These are phyloP conservation scores for Rhodamnia argentea DNA, from an alignment of 345 rosid species.

Conservation along the genomic window DNA sequence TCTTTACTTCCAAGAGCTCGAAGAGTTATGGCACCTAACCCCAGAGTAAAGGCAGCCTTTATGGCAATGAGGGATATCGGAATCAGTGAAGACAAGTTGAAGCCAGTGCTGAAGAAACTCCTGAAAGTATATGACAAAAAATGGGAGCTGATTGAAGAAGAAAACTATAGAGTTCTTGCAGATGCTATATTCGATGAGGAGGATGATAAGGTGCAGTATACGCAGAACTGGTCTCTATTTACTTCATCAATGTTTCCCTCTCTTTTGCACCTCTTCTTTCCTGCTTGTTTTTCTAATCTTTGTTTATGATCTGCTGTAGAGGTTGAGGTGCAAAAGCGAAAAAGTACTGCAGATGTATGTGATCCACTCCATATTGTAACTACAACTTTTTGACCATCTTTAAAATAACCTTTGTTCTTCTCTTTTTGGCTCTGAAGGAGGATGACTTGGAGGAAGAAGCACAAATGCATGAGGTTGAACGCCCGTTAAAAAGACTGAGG, in stretches of 20 bases:
- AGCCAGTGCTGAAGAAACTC: slow-evolving; percentile 68
- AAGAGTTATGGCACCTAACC: too few relatives aligned
- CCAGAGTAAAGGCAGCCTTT: too few relatives aligned
- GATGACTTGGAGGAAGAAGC: slow-evolving; percentile 29
- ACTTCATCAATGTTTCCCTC: neutral
- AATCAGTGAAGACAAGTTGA: slow-evolving; percentile 32
- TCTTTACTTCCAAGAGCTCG: too few relatives aligned
- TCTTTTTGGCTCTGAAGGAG: slow-evolving; percentile 15
- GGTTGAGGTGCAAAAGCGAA: slow-evolving; percentile 30
- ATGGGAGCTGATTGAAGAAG: slow-evolving; percentile 72
- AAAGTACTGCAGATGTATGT: slow-evolving; percentile 26
- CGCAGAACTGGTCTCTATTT: neutral
- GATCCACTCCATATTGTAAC: neutral
- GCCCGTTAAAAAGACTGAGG: slow-evolving; percentile 68
- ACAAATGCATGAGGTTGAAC: slow-evolving; percentile 26
- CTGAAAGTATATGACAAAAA: slow-evolving; percentile 63
- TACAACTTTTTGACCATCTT: neutral
- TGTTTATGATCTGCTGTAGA: slow-evolving; percentile 4
- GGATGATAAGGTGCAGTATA: slow-evolving; percentile 39
- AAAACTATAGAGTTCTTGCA: slow-evolving; percentile 74
- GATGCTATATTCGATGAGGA: slow-evolving; percentile 82
- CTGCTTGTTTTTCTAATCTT: neutral
- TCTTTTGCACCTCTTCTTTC: neutral
- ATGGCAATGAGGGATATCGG: slow-evolving; percentile 51
- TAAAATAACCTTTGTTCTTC: neutral